Evolutionary conservation across 768 basidiomycete species (phyloP).

Genomic region (Gyrodon lividus): DNA sequence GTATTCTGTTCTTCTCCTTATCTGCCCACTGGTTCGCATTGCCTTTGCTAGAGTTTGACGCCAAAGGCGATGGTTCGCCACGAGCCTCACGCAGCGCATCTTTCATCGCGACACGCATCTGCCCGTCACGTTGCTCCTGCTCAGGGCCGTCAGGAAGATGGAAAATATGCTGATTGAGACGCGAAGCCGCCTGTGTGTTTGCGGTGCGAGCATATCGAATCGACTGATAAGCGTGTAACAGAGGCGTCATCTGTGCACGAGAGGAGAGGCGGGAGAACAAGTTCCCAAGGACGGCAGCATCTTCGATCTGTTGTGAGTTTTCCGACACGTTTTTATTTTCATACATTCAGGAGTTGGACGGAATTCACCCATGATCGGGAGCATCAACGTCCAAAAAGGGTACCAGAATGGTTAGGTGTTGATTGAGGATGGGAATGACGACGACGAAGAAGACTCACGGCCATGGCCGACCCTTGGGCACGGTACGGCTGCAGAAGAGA

Average conservation of each 20-base stretch:
- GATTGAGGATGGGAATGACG: not conserved
- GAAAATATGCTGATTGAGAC: slow-evolving; percentile 52
- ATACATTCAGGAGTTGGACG: not conserved
- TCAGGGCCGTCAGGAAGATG: slow-evolving; percentile 55
- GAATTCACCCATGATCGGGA: not conserved
- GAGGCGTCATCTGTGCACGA: slow-evolving; percentile 39
- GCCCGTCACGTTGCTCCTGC: slow-evolving; percentile 48
- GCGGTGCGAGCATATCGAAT: slow-evolving; percentile 52
- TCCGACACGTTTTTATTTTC: slow-evolving; percentile 4
- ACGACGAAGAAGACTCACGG: slow-evolving; percentile 30
- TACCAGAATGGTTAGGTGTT: not conserved
- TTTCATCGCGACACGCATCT: slow-evolving; percentile 51
- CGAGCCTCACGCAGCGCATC: slow-evolving; percentile 30
- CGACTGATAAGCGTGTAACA: slow-evolving; percentile 51
- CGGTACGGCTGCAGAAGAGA: slow-evolving; percentile 42
- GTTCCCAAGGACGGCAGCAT: slow-evolving; percentile 42
- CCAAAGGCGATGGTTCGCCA: slow-evolving; percentile 10
- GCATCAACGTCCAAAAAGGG: not conserved
- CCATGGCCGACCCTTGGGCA: slow-evolving; percentile 57
- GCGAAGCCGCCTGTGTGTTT: slow-evolving; percentile 47
- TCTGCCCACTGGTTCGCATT: slow-evolving; percentile 63
- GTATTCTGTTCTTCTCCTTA: slow-evolving; percentile 42
- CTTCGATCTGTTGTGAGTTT: slow-evolving; percentile 29
- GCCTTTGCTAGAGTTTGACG: slow-evolving; percentile 16
- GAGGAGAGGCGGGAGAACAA: slow-evolving; percentile 48